Evolutionary conservation across 192 early-diverging fungal species (phyloP), one percentile per base, ranked within the genome.

Genomic region (Entomortierella chlamydospora): DNA sequence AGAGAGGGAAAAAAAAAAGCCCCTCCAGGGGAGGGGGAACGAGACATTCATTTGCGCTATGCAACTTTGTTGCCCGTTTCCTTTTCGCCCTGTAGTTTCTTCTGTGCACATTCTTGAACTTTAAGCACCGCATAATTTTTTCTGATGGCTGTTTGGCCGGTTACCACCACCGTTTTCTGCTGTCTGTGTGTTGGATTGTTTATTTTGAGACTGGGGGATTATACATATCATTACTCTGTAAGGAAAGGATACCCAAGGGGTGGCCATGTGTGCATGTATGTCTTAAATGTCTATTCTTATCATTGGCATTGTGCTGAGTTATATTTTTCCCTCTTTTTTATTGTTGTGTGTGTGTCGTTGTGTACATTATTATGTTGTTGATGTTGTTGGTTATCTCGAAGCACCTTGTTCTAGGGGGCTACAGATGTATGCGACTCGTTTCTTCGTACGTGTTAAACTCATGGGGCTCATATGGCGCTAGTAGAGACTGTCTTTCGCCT

Each of bases 191-290:
- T 45, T 28, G 59, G 45, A 12, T 47, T 11, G 2, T 47, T 37
- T 37, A 37, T 20, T 47, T 47, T 47, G 15, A 20, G 45, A 47
- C 45, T 17, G 15, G 5, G 15, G 20, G 15, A 7, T 7, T 61
- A 12, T 47, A 47, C 15, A 47, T 47, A 67, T 57, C 39, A 9
- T 68, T 68, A 59, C 66, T 68, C 30, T 59, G 66, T 59, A 37
- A 37, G 66, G 66, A 68, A 68, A 68, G 45, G 66, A 58, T 68
- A 5, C 13, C 31, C 31, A 47, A 47, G 15, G 45, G 45, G 45
- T 47, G 45, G 15, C 45, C 45, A 47, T 47, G 45, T 47, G 45
- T 20, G 15, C 45, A 31, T 57, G 53, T 26, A 26, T 55, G 4
- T 55, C 9, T 29, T 10, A 55, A 55, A 25, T 23, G 18, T 59